phyloP scores from a whole-genome alignment of 345 rosid genomes.

The Boechera divaricarpa region DNA sequence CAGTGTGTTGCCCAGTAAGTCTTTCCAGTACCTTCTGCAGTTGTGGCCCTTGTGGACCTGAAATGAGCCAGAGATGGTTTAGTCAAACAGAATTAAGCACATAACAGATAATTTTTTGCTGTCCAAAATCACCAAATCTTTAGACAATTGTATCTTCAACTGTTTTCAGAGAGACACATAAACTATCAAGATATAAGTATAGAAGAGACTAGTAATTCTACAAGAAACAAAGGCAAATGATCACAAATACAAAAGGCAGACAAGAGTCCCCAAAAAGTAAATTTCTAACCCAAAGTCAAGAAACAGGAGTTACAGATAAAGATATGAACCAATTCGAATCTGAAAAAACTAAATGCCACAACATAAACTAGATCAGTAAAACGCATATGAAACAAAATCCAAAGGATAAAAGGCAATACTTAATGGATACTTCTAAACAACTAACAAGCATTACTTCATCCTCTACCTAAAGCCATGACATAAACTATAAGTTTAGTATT shows the following conservation, averaged over 20 bases:
- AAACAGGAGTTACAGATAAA: not conserved
- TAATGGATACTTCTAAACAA: constrained; percentile 1
- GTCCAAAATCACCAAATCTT: constrained; percentile 7
- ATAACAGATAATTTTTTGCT: not conserved
- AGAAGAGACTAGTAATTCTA: constrained; percentile 7
- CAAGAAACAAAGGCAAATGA: constrained; percentile 1
- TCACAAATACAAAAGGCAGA: constrained; percentile 5
- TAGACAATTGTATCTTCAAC: constrained; percentile 9
- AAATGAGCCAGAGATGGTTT: constrained; percentile 14
- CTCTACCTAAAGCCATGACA: constrained; percentile 12
- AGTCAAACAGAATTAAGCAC: not conserved
- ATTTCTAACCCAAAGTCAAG: not conserved
- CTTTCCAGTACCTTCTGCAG: constrained; percentile 82
- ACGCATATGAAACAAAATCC: constrained; percentile 16
- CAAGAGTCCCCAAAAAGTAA: not conserved
- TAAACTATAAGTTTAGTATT: not conserved
- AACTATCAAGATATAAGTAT: not conserved
- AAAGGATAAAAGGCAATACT: not conserved
- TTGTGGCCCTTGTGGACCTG: constrained; percentile 96
- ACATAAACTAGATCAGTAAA: not conserved
- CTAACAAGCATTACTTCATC: constrained; percentile 4
- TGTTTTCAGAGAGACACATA: not conserved
- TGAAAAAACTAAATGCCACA: constrained; percentile 13
- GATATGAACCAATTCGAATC: not conserved
- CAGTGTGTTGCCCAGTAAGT: constrained; percentile 91